Evolutionary conservation across 805 yeast species (phyloP).

Genomic region (Candida suzukii): DNA sequence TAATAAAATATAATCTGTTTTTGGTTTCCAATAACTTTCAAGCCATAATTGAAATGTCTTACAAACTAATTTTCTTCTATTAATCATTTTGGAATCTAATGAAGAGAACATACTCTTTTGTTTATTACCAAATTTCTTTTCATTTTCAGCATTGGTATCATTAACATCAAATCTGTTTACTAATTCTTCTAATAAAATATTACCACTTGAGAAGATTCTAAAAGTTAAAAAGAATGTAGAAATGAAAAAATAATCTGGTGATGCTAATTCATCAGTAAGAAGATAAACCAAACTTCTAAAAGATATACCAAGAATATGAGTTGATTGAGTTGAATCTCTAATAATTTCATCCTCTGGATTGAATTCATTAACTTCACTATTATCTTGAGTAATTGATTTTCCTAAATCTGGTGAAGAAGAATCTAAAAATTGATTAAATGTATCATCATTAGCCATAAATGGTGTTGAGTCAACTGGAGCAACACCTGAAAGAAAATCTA

Average conservation of each 20-base stretch:
- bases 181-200: slow-evolving; percentile 61
- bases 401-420: background rate
- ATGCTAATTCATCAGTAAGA: slow-evolving; percentile 56
- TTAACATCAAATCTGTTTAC: slow-evolving; percentile 56
- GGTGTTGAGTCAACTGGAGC: slow-evolving; percentile 19
- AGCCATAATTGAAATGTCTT: slow-evolving; percentile 76
- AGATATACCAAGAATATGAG: slow-evolving; percentile 59
- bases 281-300: slow-evolving; percentile 61
- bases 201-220: slow-evolving; percentile 61
- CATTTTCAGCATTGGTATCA: slow-evolving; percentile 26
- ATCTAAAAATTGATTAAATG: slow-evolving; percentile 14
- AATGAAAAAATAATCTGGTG: slow-evolving; percentile 60
- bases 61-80: slow-evolving; percentile 60
- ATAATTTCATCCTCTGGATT: slow-evolving; percentile 37
- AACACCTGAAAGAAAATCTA: slow-evolving; percentile 30
- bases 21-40: slow-evolving; percentile 80
- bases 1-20: slow-evolving; percentile 49
- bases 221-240: slow-evolving; percentile 75
- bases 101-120: slow-evolving; percentile 28
- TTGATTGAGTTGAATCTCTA: slow-evolving; percentile 35
- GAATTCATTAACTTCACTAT: slow-evolving; percentile 7
- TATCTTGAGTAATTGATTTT: background rate
- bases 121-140: slow-evolving; percentile 4
- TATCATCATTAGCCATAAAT: slow-evolving; percentile 19
- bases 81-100: slow-evolving; percentile 39